Evolutionary conservation across 2,329 filamentous ascomycete species (phyloP), one percentile per base, ranked within the genome.

Genomic region (Neofusicoccum sp.): DNA sequence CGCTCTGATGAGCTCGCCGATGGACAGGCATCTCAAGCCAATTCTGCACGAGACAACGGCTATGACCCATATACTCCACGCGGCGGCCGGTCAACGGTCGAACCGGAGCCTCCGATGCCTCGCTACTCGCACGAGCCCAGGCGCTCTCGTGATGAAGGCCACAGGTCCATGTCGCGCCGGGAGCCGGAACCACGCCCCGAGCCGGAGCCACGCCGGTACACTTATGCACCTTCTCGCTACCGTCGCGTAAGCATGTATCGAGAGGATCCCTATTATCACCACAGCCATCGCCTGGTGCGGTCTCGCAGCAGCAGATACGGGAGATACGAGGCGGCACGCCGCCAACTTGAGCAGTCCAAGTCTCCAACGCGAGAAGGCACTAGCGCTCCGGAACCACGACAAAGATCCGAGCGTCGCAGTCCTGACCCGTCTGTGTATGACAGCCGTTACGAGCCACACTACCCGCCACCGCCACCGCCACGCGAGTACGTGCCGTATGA

Each of bases 311-410:
- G 44, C 14, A 48, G 60, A 16, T 62, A 59, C 26, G 56, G 56
- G 9, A 54, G 56, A 6, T 62, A 62, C 31, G 60, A 62, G 20
- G 60, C 60, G 31, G 48, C 53, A 9, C 60, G 56, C 31, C 43
- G 54, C 14, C 53, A 47, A n/a, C 40, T 62, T 4, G 60, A 58
- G 14, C 60, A 57, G 11, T 56, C 49, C 43, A 61, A 57, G 51
- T 56, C 49, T 7, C 59, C 59, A 6, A 49, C 59, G 26, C 43
- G 59, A 14, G 49, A 61, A 53, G 24, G 36, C 2, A 60, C 58
- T 11, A 26, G 38, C 28, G 28, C 30, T 12, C 47, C 58, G 8
- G 57, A 60, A 33, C 57, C n/a, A 33, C 40, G 33, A 20, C 59
- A 53, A 16, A 24, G 59, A 24, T 57, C 51, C 3, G 45, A 45